Conservation (phyloP, 441 rosid genomes). For the Arabidopsis hybrid region DNA sequence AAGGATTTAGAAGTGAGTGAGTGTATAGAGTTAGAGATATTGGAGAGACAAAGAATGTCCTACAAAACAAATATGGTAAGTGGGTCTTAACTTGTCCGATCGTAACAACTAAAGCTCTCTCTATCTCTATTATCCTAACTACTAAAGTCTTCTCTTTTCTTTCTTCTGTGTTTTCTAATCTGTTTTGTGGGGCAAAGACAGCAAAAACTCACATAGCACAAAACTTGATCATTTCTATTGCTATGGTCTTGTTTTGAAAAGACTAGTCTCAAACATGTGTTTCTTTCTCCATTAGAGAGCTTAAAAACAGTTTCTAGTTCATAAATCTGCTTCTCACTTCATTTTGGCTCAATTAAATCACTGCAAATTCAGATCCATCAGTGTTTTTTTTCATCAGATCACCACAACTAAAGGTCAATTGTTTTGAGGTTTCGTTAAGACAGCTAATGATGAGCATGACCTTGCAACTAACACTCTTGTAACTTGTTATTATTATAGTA, state of each 20-base stretch:
- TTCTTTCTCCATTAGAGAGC: slow-evolving; percentile 1
- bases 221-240: slow-evolving; percentile 5
- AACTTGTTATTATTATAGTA: neutral
- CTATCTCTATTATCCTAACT: slow-evolving; percentile 44
- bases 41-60: slow-evolving; percentile 41
- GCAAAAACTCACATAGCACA: slow-evolving; percentile 7
- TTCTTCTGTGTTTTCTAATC: slow-evolving; percentile 2
- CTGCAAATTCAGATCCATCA: slow-evolving; percentile 4
- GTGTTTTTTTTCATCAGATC: neutral
- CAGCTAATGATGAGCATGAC: slow-evolving; percentile 42
- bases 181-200: slow-evolving; percentile 27
- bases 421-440: slow-evolving; percentile 12
- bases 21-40: neutral
- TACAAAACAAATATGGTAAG: slow-evolving; percentile 42
- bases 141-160: slow-evolving; percentile 38
- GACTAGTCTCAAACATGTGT: slow-evolving; percentile 3
- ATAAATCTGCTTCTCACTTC: neutral
- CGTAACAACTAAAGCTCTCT: slow-evolving; percentile 48
- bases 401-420: slow-evolving; percentile 18
- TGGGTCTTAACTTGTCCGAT: slow-evolving; percentile 42
- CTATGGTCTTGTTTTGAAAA: slow-evolving; percentile 26
- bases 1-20: neutral
- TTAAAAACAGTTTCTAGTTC: neutral
- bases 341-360: neutral
- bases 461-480: slow-evolving; percentile 30